A percentile compares a stretch with the other conserved stretches of the same genome.
Evolutionary conservation across 2,329 filamentous ascomycete genomes (phyloP).

Genomic region (Fusarium sp.): DNA sequence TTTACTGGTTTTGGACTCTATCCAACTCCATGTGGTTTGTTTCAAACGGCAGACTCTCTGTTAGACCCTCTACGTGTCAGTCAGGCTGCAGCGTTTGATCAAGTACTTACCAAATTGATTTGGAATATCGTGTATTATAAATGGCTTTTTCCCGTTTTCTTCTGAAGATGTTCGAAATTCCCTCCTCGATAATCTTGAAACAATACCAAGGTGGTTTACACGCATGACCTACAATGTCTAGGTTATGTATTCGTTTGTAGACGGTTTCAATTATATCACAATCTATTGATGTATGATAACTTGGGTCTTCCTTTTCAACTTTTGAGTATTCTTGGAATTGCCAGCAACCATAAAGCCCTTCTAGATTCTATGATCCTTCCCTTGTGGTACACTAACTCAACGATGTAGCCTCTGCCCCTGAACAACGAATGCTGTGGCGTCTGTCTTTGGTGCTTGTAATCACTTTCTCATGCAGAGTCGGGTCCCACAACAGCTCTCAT

Average conservation of each 20-base stretch:
- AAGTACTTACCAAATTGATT: background rate
- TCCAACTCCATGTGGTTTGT: slow-evolving; percentile 3
- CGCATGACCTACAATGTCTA: background rate
- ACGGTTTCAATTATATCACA: slow-evolving; percentile 27
- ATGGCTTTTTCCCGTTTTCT: no score
- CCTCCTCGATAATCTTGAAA: slow-evolving; percentile 9
- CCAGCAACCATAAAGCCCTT: background rate
- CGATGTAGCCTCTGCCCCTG: slow-evolving; percentile 17
- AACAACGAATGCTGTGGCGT: slow-evolving; percentile 30
- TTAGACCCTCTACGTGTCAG: slow-evolving; percentile 23
- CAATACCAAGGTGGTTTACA: background rate
- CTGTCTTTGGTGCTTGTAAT: slow-evolving; percentile 17
- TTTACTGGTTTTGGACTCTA: slow-evolving; percentile 25
- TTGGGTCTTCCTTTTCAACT: background rate
- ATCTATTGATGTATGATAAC: slow-evolving; percentile 2
- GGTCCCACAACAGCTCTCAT: slow-evolving; percentile 33
- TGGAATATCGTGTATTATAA: background rate
- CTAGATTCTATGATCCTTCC: background rate
- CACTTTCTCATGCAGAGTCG: background rate
- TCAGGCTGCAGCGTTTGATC: slow-evolving; percentile 10
- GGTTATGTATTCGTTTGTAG: slow-evolving; percentile 6
- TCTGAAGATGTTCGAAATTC: background rate
- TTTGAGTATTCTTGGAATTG: no score
- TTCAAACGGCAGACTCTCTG: slow-evolving; percentile 19
- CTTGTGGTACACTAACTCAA: background rate